These are phyloP conservation scores for Endotrypanum monterogeii DNA, from an alignment of 208 protist species.

Conservation along the genomic window DNA sequence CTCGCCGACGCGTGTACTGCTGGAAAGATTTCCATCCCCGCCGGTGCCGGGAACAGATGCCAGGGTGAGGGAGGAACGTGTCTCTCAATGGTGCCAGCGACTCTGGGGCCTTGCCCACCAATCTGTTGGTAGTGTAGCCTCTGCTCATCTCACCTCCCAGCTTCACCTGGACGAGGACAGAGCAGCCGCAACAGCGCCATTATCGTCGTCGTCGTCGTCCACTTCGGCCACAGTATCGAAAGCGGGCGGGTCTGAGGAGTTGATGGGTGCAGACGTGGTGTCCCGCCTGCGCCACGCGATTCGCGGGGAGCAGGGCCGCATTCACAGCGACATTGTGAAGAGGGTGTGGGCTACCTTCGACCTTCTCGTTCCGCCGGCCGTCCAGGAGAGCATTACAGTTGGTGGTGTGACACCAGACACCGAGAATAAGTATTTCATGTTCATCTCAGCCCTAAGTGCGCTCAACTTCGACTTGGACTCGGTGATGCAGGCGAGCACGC, in stretches of 20 bases:
- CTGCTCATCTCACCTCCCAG: conserved; percentile 8
- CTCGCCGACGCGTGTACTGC: neutral
- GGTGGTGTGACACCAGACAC: conserved; percentile 27
- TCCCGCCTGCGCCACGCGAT: conserved; percentile 39
- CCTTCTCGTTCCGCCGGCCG: conserved; percentile 48
- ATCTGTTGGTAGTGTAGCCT: conserved; percentile 4
- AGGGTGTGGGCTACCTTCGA: conserved; percentile 73
- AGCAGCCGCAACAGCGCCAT: neutral
- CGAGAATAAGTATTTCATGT: conserved; percentile 52
- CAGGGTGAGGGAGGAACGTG: conserved; percentile 51
- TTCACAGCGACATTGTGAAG: conserved; percentile 62
- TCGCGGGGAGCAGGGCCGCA: conserved; percentile 40
- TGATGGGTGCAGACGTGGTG: conserved; percentile 26
- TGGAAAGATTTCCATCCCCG: neutral
- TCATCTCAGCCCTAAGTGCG: conserved; percentile 53
- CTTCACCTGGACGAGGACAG: conserved; percentile 2
- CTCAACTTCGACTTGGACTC: conserved; percentile 59
- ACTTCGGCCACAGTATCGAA: neutral
- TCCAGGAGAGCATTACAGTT: conserved; percentile 34
- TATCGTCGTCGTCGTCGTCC: neutral
- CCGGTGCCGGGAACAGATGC: neutral
- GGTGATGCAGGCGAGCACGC: conserved; percentile 31
- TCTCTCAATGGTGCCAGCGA: conserved; percentile 68
- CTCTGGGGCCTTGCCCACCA: conserved; percentile 57
- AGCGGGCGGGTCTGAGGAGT: neutral